Conservation (phyloP, 139 green algal genomes). For the Chlorella sp. region DNA sequence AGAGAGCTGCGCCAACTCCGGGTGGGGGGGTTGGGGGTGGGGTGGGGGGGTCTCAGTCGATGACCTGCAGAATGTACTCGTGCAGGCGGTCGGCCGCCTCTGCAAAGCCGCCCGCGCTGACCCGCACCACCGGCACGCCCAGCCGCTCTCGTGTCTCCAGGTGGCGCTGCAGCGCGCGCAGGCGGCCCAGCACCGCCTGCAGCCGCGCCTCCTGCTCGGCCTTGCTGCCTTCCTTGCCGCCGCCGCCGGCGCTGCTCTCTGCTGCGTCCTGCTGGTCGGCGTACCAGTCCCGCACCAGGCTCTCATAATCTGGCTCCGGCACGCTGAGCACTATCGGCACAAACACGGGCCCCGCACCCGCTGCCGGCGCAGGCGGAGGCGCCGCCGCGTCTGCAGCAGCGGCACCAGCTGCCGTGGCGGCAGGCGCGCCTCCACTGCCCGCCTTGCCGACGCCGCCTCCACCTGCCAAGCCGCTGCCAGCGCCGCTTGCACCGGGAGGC, state of each 20-base stretch:
- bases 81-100: slow-evolving; percentile 70
- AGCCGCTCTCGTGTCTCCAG: slow-evolving; percentile 52
- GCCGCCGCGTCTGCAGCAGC: slow-evolving; percentile 15
- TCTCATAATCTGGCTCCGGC: slow-evolving; percentile 51
- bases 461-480: too few species aligned
- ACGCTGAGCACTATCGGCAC: slow-evolving; percentile 68
- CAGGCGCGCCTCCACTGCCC: too few species aligned
- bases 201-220: neutral
- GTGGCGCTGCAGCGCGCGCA: slow-evolving; percentile 62
- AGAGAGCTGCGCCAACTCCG: too few species aligned
- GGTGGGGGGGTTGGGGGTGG: too few species aligned
- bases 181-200: slow-evolving; percentile 13
- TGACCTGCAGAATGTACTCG: too few species aligned
- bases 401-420: too few species aligned
- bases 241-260: slow-evolving; percentile 1
- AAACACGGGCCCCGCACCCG: slow-evolving; percentile 53
- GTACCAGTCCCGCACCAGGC: slow-evolving; percentile 55
- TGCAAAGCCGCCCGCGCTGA: slow-evolving; percentile 49
- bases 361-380: neutral
- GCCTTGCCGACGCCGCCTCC: too few species aligned
- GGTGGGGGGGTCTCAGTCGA: too few species aligned
- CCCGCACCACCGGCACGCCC: slow-evolving; percentile 62
- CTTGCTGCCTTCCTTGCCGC: neutral
- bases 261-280: slow-evolving; percentile 7
- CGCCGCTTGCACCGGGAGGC: too few species aligned